A percentile compares a stretch with the other conserved stretches of the same genome.
These are phyloP conservation scores for Neurospora crassa DNA, from an alignment of 2,329 filamentous ascomycete genomes.

Conservation along the genomic window DNA sequence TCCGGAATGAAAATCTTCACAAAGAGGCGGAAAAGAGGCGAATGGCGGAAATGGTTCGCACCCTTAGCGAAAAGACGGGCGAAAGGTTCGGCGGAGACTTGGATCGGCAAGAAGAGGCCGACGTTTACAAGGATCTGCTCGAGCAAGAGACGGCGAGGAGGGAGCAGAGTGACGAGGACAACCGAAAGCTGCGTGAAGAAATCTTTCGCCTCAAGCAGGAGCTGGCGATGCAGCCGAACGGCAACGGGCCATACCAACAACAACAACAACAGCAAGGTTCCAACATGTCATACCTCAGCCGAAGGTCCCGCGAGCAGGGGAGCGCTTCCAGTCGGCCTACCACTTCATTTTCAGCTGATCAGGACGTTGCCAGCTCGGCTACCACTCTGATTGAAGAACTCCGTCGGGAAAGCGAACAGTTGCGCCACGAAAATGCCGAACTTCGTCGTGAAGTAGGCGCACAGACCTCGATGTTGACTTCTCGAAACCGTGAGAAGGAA, in stretches of 20 bases:
- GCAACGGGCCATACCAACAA: conserved; percentile 1
- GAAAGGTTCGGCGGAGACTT: conserved; percentile 40
- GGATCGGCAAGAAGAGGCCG: conserved; percentile 53
- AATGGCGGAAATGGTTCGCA: conserved; percentile 68
- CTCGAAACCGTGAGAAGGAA: conserved; percentile 89
- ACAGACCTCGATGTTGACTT: conserved; percentile 95
- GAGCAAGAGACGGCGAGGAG: conserved; percentile 84
- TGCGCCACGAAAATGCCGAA: conserved; percentile 88
- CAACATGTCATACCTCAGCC: conserved; percentile 57
- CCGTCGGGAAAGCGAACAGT: conserved; percentile 57
- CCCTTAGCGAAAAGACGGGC: conserved; percentile 30
- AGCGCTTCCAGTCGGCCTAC: conserved; percentile 40
- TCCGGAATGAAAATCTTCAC: conserved; percentile 66
- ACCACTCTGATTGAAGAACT: conserved; percentile 70
- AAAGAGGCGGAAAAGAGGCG: conserved; percentile 80
- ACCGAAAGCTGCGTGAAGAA: conserved; percentile 74
- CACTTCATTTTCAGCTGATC: conserved; percentile 39
- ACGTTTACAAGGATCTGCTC: conserved; percentile 91
- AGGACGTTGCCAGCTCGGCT: conserved; percentile 46
- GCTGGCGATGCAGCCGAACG: conserved; percentile 24
- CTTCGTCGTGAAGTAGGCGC: conserved; percentile 85
- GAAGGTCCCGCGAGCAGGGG: conserved; percentile 37
- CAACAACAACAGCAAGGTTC: conserved; percentile 25
- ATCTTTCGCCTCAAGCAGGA: conserved; percentile 63
- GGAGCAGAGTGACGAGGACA: conserved; percentile 86